A percentile compares a stretch with the other conserved stretches of the same genome.
These are phyloP conservation scores for Backusella morwellensis DNA, from an alignment of 192 early-diverging fungal species.

Conservation along the genomic window DNA sequence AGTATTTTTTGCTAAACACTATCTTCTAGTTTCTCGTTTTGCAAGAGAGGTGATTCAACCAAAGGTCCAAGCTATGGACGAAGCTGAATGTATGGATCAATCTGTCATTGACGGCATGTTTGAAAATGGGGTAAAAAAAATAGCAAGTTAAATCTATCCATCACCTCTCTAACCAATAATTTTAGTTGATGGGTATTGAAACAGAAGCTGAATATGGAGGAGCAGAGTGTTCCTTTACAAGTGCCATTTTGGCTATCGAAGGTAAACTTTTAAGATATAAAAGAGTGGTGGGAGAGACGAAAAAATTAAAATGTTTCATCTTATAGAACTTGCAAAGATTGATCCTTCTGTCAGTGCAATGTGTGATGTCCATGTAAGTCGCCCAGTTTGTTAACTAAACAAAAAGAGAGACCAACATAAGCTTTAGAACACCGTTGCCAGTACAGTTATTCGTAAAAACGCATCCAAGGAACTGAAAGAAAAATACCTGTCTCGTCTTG, in stretches of 20 bases:
- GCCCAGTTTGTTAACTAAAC: not conserved
- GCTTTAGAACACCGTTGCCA: slow-evolving; percentile 88
- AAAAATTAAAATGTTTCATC: too few species aligned
- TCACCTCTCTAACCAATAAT: not conserved
- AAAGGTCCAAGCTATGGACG: slow-evolving; percentile 87
- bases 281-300: not conserved
- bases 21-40: slow-evolving; percentile 67
- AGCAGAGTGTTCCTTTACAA: slow-evolving; percentile 74
- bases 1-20: not conserved
- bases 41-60: slow-evolving; percentile 78
- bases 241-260: slow-evolving; percentile 81
- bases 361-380: slow-evolving; percentile 78
- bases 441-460: slow-evolving; percentile 86
- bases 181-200: slow-evolving; percentile 58
- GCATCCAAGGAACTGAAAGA: slow-evolving; percentile 67
- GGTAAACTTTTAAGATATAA: slow-evolving; percentile 32
- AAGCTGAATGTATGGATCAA: slow-evolving; percentile 78
- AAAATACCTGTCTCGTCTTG: slow-evolving; percentile 81
- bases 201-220: slow-evolving; percentile 79
- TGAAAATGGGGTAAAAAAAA: slow-evolving; percentile 66
- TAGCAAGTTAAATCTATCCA: not conserved
- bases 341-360: slow-evolving; percentile 87
- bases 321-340: slow-evolving; percentile 84
- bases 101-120: slow-evolving; percentile 78
- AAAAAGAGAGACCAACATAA: not conserved